Base-by-base conservation (phyloP, 2,329 filamentous ascomycete species). In the Xylariaceae sp. region DNA sequence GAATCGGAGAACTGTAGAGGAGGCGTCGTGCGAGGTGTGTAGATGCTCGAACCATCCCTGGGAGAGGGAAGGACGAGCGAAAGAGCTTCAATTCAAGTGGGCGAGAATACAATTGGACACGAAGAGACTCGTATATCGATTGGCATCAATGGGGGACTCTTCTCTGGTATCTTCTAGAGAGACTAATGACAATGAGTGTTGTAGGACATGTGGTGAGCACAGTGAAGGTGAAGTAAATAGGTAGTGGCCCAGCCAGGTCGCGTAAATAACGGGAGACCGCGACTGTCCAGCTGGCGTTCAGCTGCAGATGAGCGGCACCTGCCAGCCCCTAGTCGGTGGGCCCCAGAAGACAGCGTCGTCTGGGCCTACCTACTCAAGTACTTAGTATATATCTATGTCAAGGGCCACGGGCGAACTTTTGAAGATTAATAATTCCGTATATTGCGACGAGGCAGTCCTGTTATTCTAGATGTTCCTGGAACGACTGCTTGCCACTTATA, bases 1-100 rank as follows among this genome's bases (percentile, higher is more conserved):
- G 73, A 71, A 72, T 76, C 80, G 86, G 83, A 83, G 77, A 78
- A 89, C 87, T 89, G 76, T 85, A 63, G 72, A 78, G 84, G 81
- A 83, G 83, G 85, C 81, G 80, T 71, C 69, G 76, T 85, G 87
- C 85, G 74, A 72, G 65, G 56, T 61, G 26, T 68, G 65, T 67
- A 57, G 49, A 42, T 46, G 44, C 49, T 26, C 22, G 22, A 26
- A 6, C 22, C 22, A 11, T 26, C 22, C 6, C 22, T 11, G 6
- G 22, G 43, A 30, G 41, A 50, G 60, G 59, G 45, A 41, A 51
- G 48, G 48, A 52, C 37, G 52, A 51, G 56, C 65, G 71, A 78
- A 74, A 74, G 73, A 73, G 64, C 57, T 63, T 63, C 54, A 52
- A 43, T 55, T 53, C 57, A 51, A 52, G 51, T 39, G 49, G 49